A percentile compares a stretch with the other conserved stretches of the same genome.
These are phyloP conservation scores for Diaporthe australafricana DNA, from an alignment of 2,329 filamentous ascomycete species.

Conservation along the genomic window DNA sequence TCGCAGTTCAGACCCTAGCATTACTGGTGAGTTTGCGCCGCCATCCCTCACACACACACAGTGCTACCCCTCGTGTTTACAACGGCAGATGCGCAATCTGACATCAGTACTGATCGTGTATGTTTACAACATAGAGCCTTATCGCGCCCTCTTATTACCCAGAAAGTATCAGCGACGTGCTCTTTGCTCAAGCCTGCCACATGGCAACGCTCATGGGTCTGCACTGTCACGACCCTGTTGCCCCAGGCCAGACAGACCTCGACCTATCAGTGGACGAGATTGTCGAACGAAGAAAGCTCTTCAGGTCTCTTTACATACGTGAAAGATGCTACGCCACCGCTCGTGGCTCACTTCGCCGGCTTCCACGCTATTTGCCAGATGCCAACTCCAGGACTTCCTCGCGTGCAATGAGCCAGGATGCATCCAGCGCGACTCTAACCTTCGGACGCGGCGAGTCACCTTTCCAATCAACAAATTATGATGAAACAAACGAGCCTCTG, in stretches of 20 bases:
- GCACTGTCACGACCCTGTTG: not conserved
- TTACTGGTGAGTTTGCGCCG: slow-evolving; percentile 6
- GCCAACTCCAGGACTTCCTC: not conserved
- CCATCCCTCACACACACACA: not conserved
- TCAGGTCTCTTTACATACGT: slow-evolving; percentile 9
- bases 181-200: slow-evolving; percentile 1
- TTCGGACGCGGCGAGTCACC: not conserved
- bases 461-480: not conserved
- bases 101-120: not conserved
- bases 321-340: slow-evolving; percentile 10
- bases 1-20: slow-evolving; percentile 1
- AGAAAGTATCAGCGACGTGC: slow-evolving; percentile 1
- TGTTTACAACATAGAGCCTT: not conserved
- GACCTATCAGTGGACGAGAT: slow-evolving; percentile 9
- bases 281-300: not conserved
- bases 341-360: not conserved
- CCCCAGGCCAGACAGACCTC: not conserved
- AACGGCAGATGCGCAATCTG: not conserved
- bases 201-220: slow-evolving; percentile 7
- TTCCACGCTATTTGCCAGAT: slow-evolving; percentile 5
- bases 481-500: not conserved
- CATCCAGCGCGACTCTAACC: not conserved
- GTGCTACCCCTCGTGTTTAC: not conserved
- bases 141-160: slow-evolving; percentile 5
- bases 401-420: slow-evolving; percentile 3